A percentile compares a stretch with the other conserved stretches of the same genome.
Conservation (phyloP, 129 eudicot species). For the Flaveria linearis region DNA sequence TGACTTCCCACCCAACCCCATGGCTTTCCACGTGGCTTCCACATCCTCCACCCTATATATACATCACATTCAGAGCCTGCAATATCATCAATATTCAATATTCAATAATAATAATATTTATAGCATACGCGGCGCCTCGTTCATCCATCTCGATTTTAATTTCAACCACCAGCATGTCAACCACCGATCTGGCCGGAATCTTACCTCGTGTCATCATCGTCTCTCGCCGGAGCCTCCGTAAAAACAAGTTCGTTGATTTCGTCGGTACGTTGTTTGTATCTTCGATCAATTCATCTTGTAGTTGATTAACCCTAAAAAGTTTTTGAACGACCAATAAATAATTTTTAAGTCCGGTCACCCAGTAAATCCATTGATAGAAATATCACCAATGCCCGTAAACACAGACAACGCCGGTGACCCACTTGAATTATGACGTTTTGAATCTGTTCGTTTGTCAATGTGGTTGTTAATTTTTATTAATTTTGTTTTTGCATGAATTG, state of each 20-base stretch:
- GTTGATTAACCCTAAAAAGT: not conserved
- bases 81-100: not conserved
- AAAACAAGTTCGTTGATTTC: slow-evolving; percentile 95
- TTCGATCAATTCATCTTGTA: not conserved
- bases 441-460: not conserved
- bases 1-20: slow-evolving; percentile 1
- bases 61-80: not conserved
- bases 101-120: not conserved
- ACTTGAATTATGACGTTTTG: not conserved
- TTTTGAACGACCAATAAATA: too few species aligned
- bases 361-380: too few species aligned
- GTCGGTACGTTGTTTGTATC: slow-evolving; percentile 51
- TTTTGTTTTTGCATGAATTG: not conserved
- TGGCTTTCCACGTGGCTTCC: not conserved
- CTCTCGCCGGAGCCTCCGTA: slow-evolving; percentile 87
- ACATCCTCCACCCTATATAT: not conserved
- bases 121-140: slow-evolving; percentile 6
- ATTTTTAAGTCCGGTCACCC: too few species aligned
- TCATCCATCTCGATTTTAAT: not conserved
- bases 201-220: slow-evolving; percentile 90
- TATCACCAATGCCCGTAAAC: not conserved
- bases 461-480: not conserved
- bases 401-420: too few species aligned
- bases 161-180: slow-evolving; percentile 28
- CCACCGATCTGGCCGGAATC: slow-evolving; percentile 62